Evolutionary conservation across 768 basidiomycete genomes (phyloP), one percentile per base, ranked within the genome.

Genomic region (Russula abietina): DNA sequence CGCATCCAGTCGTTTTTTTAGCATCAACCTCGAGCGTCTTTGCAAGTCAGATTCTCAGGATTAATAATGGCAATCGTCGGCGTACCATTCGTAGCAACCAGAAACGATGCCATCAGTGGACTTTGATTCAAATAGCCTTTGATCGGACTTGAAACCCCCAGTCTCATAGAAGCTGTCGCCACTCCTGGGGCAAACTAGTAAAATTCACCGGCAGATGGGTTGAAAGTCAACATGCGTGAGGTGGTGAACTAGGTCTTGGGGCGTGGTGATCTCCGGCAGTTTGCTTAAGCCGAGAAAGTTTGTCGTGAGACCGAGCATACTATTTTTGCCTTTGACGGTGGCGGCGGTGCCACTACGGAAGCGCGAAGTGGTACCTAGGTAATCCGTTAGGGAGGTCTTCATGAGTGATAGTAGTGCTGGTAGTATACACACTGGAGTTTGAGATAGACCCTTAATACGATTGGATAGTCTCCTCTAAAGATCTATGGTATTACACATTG

Each of bases 1-100:
- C n/a, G n/a, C n/a, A n/a, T n/a, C n/a, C n/a, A n/a, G n/a, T n/a
- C n/a, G n/a, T n/a, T n/a, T n/a, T n/a, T n/a, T n/a, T n/a, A n/a
- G n/a, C n/a, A n/a, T n/a, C n/a, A n/a, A n/a, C n/a, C n/a, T n/a
- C n/a, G n/a, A n/a, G n/a, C n/a, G n/a, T n/a, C n/a, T n/a, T n/a
- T n/a, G n/a, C n/a, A n/a, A n/a, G 86, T 89, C 38, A 89, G 75
- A 55, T 81, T 76, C 69, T 87, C 87, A 8, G 94, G 95, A 74
- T 97, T 97, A 58, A n/a, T n/a, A n/a, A n/a, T n/a, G n/a, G 91
- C 89, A 67, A 99, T 93, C 58, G 88, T 89, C 0, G 97, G 97
- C 22, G 96, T 98, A 28, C 97, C 96, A 69, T 98, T 98, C 7
- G 96, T 99, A 2, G 95, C 95, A 69, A 99, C 98, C 53, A 99